Base-by-base conservation (phyloP, 164 flowering plant species). In the Nymphaea thermarum region DNA sequence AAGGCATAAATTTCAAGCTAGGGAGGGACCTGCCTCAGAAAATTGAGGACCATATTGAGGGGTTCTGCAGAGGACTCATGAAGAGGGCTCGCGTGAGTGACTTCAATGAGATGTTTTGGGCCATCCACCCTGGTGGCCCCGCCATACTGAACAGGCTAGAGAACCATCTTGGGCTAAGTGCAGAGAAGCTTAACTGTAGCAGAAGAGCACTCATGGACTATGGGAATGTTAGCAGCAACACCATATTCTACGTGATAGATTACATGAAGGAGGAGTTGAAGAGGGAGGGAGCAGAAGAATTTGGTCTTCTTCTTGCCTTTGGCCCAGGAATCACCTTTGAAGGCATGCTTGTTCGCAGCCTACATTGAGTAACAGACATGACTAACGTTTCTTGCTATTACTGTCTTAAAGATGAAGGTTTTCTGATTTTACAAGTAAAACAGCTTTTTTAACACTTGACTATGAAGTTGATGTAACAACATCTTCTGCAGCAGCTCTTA, bases 281-380 rank as follows among this genome's bases (percentile, higher is more conserved):
- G 73, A 66, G 57, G 62, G 73, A 65, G 5, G 79, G 76, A 16
- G 78, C 76, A 2, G 86, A 82, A 67, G 92, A 87, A 68, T 87
- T 89, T 89, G 92, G 92, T 3, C 82, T 87, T 55, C 82, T 70
- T 4, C 74, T 87, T 11, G 92, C 89, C 0, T 87, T 87, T 69
- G 89, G 92, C 2, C 92, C 92, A 3, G 92, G 89, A 4, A 85
- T 87, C 67, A 85, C 92, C 2, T 83, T 87, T 47, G 92, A 87
- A 79, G 92, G 92, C 70, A 78, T 87, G 6, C 86, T 87, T 59
- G 67, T 85, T 4, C 89, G 89, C 10, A 81, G 80, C 82, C 82
- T 86, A 10, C 72, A 63, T 43, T 65, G 66, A 74, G 16, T 61
- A 25, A 1, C 36, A 25, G 36, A 25, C 1, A 25, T 25, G 36